Conservation (phyloP, 208 protist species). For the Phytomonas sp. region DNA sequence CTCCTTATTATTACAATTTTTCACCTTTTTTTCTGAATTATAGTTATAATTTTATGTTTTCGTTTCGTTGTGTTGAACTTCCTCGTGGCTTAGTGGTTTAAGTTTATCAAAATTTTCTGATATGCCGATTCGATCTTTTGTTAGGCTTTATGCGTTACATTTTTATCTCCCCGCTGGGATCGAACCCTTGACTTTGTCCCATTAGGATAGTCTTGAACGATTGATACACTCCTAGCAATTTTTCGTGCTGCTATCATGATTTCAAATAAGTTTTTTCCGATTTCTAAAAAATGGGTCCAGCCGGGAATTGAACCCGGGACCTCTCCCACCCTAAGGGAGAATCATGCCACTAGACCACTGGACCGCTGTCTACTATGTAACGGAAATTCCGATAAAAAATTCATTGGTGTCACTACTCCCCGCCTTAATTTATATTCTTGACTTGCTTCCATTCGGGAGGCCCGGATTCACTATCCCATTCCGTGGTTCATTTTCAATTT, state of each 20-base stretch:
- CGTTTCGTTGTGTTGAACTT: background rate
- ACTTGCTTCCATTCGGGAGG: too few species aligned
- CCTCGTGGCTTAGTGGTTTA: too few species aligned
- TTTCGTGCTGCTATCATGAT: too few species aligned
- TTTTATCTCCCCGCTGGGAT: conserved; percentile 89
- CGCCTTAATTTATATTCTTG: background rate
- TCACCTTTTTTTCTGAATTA: background rate
- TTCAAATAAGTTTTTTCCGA: too few species aligned
- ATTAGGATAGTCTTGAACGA: too few species aligned
- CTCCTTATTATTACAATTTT: background rate
- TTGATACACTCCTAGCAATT: too few species aligned
- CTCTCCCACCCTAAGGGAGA: conserved; percentile 90
- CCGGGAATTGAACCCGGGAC: conserved; percentile 83
- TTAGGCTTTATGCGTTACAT: too few species aligned
- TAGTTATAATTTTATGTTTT: too few species aligned
- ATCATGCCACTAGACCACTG: conserved; percentile 91
- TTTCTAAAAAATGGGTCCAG: conserved; percentile 79
- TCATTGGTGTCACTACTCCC: background rate
- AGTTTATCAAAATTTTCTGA: too few species aligned
- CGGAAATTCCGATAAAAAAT: background rate
- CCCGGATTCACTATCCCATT: too few species aligned
- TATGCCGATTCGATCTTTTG: too few species aligned
- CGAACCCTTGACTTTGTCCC: conserved; percentile 90
- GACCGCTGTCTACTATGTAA: conserved; percentile 20
- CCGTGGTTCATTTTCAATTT: too few species aligned